Evolutionary conservation across 139 green algal species (phyloP).

Genomic region (Pleodorina starrii): DNA sequence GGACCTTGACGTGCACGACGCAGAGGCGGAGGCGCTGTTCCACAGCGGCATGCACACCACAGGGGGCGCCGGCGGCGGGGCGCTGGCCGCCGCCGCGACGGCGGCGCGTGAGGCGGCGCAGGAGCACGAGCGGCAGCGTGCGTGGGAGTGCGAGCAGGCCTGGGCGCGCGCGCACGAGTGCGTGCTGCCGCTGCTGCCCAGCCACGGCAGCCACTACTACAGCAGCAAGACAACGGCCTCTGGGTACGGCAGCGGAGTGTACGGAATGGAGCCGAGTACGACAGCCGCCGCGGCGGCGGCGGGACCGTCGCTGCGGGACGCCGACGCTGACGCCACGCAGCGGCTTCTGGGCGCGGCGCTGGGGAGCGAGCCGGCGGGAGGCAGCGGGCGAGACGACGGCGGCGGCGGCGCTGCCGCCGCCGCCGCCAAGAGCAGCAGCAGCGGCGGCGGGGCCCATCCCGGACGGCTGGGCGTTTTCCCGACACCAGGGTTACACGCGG

Average conservation of each 20-base stretch:
- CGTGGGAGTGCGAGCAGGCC: not conserved
- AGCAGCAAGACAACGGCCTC: not conserved
- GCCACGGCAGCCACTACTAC: not conserved
- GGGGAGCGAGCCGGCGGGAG: not conserved
- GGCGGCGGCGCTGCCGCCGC: not conserved
- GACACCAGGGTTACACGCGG: no score
- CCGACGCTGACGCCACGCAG: no score
- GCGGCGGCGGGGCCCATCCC: no score
- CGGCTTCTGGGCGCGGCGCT: not conserved
- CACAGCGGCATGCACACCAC: constrained; percentile 26
- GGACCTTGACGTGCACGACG: not conserved
- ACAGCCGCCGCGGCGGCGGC: no score
- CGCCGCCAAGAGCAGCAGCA: no score
- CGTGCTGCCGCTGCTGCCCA: not conserved
- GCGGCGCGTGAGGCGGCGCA: not conserved
- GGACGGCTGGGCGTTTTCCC: no score
- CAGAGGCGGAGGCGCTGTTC: constrained; percentile 28
- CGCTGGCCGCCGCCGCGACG: not conserved
- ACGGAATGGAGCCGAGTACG: no score
- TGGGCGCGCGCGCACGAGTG: not conserved
- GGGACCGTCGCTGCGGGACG: no score
- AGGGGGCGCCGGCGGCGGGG: not conserved
- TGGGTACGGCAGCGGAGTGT: no score
- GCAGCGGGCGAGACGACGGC: not conserved
- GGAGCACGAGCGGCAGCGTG: not conserved